Evolutionary conservation across 192 early-diverging fungal species (phyloP), one percentile per base, ranked within the genome.

Genomic region (Lobosporangium transversale): DNA sequence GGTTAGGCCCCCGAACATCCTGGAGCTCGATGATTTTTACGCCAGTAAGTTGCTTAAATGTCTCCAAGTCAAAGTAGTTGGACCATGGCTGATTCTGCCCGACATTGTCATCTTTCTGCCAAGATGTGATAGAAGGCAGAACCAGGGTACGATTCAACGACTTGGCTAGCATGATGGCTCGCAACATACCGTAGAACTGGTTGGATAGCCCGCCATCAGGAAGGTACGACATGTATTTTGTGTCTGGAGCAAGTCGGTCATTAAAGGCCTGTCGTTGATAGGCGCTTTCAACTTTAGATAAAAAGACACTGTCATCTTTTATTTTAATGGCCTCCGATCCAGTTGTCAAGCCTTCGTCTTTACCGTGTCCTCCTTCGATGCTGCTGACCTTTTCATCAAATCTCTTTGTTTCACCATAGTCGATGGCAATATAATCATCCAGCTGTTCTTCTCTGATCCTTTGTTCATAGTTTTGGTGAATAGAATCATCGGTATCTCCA

Each of bases 171-270:
- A 66, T 67, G 44, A 65, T 48, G 18, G 73, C 73, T 0, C 64
- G 73, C 0, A 76, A 53, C 73, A 76, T 76, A 3, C 64, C 53
- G 27, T 56, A 45, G 53, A 76, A 76, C 18, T 76, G 73, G 27
- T 62, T 60, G 17, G 53, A 51, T n/a, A 76, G 15, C 0, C 59
- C 73, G 0, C 44, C 64, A 8, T 59, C 51, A 1, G 73, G 73
- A 0, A 76, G 53, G 40, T 76, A 76, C 23, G 51, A 62, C 64
- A 76, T 62, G 31, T 76, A 76, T 23, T 44, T 44, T 17, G 50
- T 64, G 43, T 48, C 47, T 9, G 49, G 48, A 9, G 53, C 62
- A 6, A 65, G 42, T 11, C 50, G 35, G 4, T 29, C 40, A 11
- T 31, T 15, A 27, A 57, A 23, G 3, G 56, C 37, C 6, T 53